phyloP scores from a whole-genome alignment of 2,329 filamentous ascomycete genomes.

The Proliferodiscus dingleyae region DNA sequence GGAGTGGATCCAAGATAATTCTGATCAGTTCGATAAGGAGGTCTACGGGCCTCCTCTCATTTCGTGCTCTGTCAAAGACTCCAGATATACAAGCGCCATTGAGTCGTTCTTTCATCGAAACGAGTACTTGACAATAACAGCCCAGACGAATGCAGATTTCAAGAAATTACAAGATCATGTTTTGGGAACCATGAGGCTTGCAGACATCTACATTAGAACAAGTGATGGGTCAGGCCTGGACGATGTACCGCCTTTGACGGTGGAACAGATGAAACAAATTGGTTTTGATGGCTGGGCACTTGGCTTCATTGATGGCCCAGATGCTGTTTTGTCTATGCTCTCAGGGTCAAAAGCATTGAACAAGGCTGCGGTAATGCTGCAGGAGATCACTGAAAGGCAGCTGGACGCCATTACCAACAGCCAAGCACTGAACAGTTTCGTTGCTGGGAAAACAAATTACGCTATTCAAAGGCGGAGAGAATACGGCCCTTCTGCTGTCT shows the following conservation, averaged over 20 bases:
- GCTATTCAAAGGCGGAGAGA: slow-evolving; percentile 67
- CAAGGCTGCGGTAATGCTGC: slow-evolving; percentile 58
- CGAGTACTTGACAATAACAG: slow-evolving; percentile 63
- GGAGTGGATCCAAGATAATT: slow-evolving; percentile 76
- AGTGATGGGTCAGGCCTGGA: slow-evolving; percentile 47
- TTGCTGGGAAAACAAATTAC: slow-evolving; percentile 61
- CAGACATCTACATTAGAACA: slow-evolving; percentile 66
- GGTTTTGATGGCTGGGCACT: slow-evolving; percentile 78
- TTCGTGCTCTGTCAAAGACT: slow-evolving; percentile 58
- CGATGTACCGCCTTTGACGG: slow-evolving; percentile 48
- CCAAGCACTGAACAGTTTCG: slow-evolving; percentile 58
- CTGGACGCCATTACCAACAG: slow-evolving; percentile 59
- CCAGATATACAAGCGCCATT: slow-evolving; percentile 51
- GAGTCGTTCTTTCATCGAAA: slow-evolving; percentile 51
- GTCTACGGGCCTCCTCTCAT: slow-evolving; percentile 64
- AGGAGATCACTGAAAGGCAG: slow-evolving; percentile 60
- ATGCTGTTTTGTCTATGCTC: slow-evolving; percentile 80
- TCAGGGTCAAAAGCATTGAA: slow-evolving; percentile 70
- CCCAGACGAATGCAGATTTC: slow-evolving; percentile 71
- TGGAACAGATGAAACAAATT: slow-evolving; percentile 48
- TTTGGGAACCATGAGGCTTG: slow-evolving; percentile 57
- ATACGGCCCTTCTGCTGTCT: slow-evolving; percentile 70
- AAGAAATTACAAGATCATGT: slow-evolving; percentile 64
- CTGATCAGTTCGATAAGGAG: slow-evolving; percentile 51
- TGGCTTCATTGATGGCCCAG: slow-evolving; percentile 75